Percentiles rank a stretch among this genome's conserved stretches.
Evolutionary conservation across 208 protist genomes (phyloP).

Genomic region (Trypanosoma scelopori): DNA sequence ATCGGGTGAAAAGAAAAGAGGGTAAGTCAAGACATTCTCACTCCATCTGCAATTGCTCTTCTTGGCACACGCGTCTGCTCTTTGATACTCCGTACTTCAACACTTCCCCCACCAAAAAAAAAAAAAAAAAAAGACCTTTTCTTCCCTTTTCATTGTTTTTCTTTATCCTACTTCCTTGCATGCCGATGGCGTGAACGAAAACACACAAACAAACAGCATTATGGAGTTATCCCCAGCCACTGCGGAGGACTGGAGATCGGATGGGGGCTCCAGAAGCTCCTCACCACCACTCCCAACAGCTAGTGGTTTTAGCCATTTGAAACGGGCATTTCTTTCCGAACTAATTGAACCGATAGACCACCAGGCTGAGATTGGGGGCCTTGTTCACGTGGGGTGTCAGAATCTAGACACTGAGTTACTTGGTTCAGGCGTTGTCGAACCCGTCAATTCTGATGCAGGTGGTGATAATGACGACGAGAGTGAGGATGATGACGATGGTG

Average conservation of each 20-base stretch:
- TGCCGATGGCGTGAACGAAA: not conserved
- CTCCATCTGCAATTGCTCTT: not conserved
- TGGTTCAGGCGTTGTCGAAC: not conserved
- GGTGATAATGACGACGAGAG: not conserved
- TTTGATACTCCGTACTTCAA: not conserved
- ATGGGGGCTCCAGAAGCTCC: not conserved
- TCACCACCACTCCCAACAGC: not conserved
- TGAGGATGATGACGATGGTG: not conserved
- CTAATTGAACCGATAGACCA: not conserved
- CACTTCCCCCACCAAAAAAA: no score
- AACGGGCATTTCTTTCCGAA: constrained; percentile 21
- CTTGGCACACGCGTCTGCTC: not conserved
- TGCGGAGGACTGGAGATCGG: not conserved
- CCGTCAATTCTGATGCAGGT: not conserved
- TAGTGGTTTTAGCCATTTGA: constrained; percentile 19
- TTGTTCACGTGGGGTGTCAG: not conserved
- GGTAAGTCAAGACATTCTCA: no score
- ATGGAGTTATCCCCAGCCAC: not conserved
- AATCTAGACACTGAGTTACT: not conserved
- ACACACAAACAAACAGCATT: no score
- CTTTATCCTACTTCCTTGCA: constrained; percentile 10
- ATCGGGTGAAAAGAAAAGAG: no score
- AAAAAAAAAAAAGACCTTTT: no score
- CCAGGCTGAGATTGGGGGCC: not conserved
- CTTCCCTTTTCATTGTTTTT: constrained; percentile 1